Base-by-base conservation (phyloP, 495 filamentous ascomycete species). In the Eremomyces bilateralis region DNA sequence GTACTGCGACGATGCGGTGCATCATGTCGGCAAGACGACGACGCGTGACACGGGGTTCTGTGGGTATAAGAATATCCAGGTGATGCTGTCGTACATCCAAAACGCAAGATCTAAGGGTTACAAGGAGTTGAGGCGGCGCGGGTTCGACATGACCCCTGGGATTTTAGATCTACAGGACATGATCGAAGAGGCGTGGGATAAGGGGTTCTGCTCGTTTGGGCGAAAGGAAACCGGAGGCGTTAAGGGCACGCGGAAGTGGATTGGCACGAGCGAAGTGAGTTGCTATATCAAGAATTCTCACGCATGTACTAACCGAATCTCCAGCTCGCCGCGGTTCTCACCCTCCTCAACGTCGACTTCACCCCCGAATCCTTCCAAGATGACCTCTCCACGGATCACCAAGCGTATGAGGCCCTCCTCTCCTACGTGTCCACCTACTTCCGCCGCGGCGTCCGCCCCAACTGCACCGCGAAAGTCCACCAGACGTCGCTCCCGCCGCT, bases 11-110 rank as follows among this genome's bases (percentile, higher is more conserved):
- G 64, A 79, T 4, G 61, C 58, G 19, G 75, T 80, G 1, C 66
- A 69, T 24, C 84, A 94, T 48, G 65, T 97, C 13, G 75, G 73
- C 31, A 93, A 92, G 44, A 60, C 92, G 24, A 62, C 62, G 6
- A 65, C 20, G 4, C 13, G 60, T 22, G 83, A 92, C 53, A 77
- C 84, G 21, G 80, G 81, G 1, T 97, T 95, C 55, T 97, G 88
- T 54, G 88, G 88, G n/a, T 97, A 94, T 47, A 65, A 88, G 6
- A 97, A 93, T 51, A 92, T 94, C 27, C 88, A 97, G 46, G 91
- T 93, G 81, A 48, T 93, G 38, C 58, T 74, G 13, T 84, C 83
- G 2, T 85, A 78, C 49, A 66, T 95, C 21, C 63, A 67, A 32
- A 62, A 63, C 20, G 53, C 69, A 4, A 48, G 59, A 27, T 56